Base-by-base conservation (phyloP, 148 eudicot genomes). In the Chenopodium suecicum region DNA sequence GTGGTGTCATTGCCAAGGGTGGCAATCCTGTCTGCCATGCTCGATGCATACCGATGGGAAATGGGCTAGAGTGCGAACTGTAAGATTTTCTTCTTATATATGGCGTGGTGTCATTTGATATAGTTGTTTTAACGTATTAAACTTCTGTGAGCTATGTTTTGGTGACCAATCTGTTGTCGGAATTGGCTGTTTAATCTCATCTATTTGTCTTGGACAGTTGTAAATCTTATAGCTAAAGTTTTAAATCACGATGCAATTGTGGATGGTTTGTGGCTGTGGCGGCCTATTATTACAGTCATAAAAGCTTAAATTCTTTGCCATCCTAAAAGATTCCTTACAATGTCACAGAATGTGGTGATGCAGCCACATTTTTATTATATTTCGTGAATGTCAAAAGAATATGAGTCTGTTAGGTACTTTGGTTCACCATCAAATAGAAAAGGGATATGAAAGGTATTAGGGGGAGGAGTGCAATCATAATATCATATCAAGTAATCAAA, bases 1-100 rank as follows among this genome's bases (percentile, higher is more conserved):
- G 95, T 44, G 99, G 98, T 41, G 88, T 96, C 76, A 96, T 96
- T 87, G 92, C 97, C 0, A 96, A 92, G 86, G 98, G 97, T 73
- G 98, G 99, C 52, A 86, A 89, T 67, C 87, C 93, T 77, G 93
- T 96, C 63, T 96, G 99, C 81, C 90, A 87, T 81, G 97, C 99
- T 82, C 95, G 98, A 27, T 96, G 99, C 87, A 85, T 96, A 64
- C 94, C 98, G 20, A 73, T 92, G 50, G 95, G 94, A 76, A 85
- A 91, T 67, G 94, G 91, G 50, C 75, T 94, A 70, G 90, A 83
- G 78, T 83, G 78, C 87, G 93, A 90, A 60, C 82, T 96, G 99
- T 96, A 88, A 94, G 99, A 89, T 31, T 80, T 82, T 73, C 75
- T 63, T 41, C 62, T 20, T 47, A 31, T 78, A 23, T 27, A 8